A percentile compares a stretch with the other conserved stretches of the same genome.
phyloP scores from a whole-genome alignment of 2,329 filamentous ascomycete species.

The Penicillium olsonii region DNA sequence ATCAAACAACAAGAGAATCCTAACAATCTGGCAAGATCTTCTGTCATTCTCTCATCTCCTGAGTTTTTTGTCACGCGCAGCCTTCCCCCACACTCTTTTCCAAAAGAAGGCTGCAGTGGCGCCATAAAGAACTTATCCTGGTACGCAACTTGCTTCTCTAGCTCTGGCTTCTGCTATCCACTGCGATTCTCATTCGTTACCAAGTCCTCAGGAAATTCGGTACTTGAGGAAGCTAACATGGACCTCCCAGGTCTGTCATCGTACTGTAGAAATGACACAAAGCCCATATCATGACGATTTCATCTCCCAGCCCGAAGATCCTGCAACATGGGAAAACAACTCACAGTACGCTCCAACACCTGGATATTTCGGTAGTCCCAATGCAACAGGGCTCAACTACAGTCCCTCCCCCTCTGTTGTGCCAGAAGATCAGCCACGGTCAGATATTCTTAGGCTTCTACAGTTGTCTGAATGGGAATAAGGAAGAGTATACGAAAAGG shows the following conservation, averaged over 20 bases:
- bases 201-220: not conserved
- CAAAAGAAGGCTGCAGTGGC: conserved; percentile 1
- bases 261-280: not conserved
- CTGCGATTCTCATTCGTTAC: conserved; percentile 2
- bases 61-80: conserved; percentile 1
- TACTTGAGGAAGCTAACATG: conserved; percentile 2
- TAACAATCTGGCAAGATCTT: not conserved
- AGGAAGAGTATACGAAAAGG: not conserved
- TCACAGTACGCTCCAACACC: not conserved
- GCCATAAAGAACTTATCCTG: conserved; percentile 1
- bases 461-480: conserved; percentile 1
- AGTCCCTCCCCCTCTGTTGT: not conserved
- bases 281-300: not conserved
- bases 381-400: not conserved
- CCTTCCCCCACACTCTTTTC: not conserved
- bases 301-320: not conserved
- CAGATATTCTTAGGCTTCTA: not conserved
- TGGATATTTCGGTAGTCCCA: not conserved
- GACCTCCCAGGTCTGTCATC: not conserved
- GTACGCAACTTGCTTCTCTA: conserved; percentile 1
- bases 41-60: conserved; percentile 3
- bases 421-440: not conserved
- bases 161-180: not conserved
- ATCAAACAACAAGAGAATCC: conserved; percentile 2
- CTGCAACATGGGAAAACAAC: not conserved